phyloP scores from a whole-genome alignment of 2,329 filamentous ascomycete genomes.

The Xylariomycetidae sp. region DNA sequence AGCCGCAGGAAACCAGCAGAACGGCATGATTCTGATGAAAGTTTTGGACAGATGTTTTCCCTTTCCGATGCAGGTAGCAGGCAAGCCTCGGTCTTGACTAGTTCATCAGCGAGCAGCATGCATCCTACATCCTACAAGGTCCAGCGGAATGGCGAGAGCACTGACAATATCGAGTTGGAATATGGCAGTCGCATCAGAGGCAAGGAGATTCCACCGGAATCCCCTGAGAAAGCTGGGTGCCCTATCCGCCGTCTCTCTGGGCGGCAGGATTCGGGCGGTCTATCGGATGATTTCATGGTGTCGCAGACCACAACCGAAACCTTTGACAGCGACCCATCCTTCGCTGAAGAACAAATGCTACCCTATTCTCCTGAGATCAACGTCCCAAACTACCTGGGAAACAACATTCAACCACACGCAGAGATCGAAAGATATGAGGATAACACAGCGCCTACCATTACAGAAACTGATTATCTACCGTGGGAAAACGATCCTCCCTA shows the following conservation, averaged over 20 bases:
- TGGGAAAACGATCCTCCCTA: slow-evolving; percentile 53
- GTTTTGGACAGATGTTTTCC: slow-evolving; percentile 53
- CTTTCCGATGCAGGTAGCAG: slow-evolving; percentile 46
- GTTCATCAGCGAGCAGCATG: slow-evolving; percentile 28
- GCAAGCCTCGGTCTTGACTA: slow-evolving; percentile 30
- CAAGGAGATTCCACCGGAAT: slow-evolving; percentile 29
- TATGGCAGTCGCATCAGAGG: slow-evolving; percentile 42
- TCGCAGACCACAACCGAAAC: slow-evolving; percentile 26
- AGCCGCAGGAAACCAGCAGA: slow-evolving; percentile 22
- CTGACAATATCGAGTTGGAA: slow-evolving; percentile 28
- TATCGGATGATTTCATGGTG: slow-evolving; percentile 24
- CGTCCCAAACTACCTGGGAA: too few species aligned
- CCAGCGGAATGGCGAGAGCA: slow-evolving; percentile 7
- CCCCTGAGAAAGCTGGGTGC: slow-evolving; percentile 15
- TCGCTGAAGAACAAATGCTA: slow-evolving; percentile 7
- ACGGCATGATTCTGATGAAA: slow-evolving; percentile 53
- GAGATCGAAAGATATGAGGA: slow-evolving; percentile 25
- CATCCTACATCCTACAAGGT: slow-evolving; percentile 5
- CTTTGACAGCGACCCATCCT: slow-evolving; percentile 17
- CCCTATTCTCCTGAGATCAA: too few species aligned
- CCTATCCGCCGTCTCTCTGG: slow-evolving; percentile 10
- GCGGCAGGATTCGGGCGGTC: slow-evolving; percentile 18
- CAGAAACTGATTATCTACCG: slow-evolving; percentile 53
- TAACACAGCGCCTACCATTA: slow-evolving; percentile 35
- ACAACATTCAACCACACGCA: slow-evolving; percentile 6